Conservation (phyloP, 2,329 filamentous ascomycete genomes). For the Ophiosphaerella korrae region DNA sequence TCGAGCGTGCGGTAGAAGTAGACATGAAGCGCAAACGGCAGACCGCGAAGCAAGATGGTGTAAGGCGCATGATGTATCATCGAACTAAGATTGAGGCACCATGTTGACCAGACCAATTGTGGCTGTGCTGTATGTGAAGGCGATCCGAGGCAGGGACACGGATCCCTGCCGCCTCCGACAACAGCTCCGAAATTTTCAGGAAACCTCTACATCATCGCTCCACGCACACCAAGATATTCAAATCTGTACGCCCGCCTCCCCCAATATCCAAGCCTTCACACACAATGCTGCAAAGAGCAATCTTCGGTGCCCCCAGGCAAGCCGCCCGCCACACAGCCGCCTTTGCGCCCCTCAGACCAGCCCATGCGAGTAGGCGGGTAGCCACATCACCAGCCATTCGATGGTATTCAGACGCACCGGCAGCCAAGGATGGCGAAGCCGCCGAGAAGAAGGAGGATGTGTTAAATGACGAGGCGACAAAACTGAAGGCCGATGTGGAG, state of each 20-base stretch:
- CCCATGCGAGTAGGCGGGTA: constrained; percentile 37
- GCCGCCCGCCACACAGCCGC: constrained; percentile 49
- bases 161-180: constrained; percentile 5
- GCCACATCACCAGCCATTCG: constrained; percentile 38
- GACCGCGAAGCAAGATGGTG: constrained; percentile 22
- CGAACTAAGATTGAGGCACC: constrained; percentile 2
- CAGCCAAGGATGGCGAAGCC: constrained; percentile 47
- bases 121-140: neutral
- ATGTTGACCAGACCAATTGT: neutral
- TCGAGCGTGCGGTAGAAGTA: constrained; percentile 9
- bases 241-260: neutral
- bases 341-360: constrained; percentile 44
- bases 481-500: constrained; percentile 69
- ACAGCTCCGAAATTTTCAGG: constrained; percentile 27
- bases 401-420: constrained; percentile 57
- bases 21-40: constrained; percentile 7
- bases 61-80: constrained; percentile 31
- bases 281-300: constrained; percentile 57
- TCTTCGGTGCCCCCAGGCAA: constrained; percentile 55
- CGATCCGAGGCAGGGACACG: constrained; percentile 22
- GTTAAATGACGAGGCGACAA: constrained; percentile 30
- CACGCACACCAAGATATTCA: too few relatives aligned
- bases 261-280: constrained; percentile 11
- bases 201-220: constrained; percentile 25
- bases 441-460: constrained; percentile 55